These are phyloP conservation scores for Lyophyllum atratum DNA, from an alignment of 768 basidiomycete species.

Conservation along the genomic window DNA sequence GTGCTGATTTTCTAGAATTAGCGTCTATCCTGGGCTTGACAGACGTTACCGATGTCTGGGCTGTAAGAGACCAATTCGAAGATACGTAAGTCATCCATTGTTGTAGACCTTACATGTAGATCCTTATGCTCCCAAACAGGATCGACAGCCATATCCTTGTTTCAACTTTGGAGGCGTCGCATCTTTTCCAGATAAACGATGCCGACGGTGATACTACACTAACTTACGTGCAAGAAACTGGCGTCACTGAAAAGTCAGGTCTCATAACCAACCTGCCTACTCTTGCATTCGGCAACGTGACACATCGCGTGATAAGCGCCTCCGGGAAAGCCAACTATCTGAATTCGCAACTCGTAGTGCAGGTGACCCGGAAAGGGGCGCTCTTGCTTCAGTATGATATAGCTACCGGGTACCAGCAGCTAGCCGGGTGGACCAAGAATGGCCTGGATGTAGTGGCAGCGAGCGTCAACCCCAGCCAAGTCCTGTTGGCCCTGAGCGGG, in stretches of 20 bases:
- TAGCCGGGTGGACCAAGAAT: conserved; percentile 38
- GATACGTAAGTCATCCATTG: conserved; percentile 44
- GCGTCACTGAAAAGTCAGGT: conserved; percentile 27
- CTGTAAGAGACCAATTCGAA: conserved; percentile 48
- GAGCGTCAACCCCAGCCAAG: conserved; percentile 67
- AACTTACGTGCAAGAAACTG: conserved; percentile 33
- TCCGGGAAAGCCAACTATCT: conserved; percentile 31
- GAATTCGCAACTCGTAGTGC: conserved; percentile 62
- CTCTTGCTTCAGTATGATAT: conserved; percentile 58
- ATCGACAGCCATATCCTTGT: conserved; percentile 54
- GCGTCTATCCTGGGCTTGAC: conserved; percentile 59
- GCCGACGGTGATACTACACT: conserved; percentile 43
- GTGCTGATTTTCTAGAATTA: conserved; percentile 75
- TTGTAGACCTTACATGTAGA: neutral
- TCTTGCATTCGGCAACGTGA: conserved; percentile 62
- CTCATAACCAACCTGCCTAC: conserved; percentile 57
- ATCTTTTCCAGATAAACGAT: conserved; percentile 52
- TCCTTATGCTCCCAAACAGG: conserved; percentile 35
- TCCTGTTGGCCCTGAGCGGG: conserved; percentile 58
- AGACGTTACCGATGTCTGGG: conserved; percentile 63
- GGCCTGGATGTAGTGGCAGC: conserved; percentile 63
- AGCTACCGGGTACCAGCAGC: conserved; percentile 40
- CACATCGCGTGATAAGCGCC: conserved; percentile 31
- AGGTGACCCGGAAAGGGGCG: conserved; percentile 66
- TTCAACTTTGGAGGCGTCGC: conserved; percentile 57